Base-by-base conservation (phyloP, 2,329 filamentous ascomycete species). In the Diaporthe longicolla region DNA sequence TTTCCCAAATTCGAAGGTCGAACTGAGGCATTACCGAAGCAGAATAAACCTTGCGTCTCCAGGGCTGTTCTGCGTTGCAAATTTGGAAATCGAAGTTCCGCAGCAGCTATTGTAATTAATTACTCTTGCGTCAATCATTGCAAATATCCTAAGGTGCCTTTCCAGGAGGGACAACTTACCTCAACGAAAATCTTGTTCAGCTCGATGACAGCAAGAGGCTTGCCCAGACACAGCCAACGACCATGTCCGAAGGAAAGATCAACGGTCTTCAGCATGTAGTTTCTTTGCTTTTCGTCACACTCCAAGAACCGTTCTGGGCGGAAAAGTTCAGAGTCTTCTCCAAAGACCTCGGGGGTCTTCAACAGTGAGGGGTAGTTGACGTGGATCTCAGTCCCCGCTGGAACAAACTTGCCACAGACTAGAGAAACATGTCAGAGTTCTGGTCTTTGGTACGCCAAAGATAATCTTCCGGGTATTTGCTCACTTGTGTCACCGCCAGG, bases 251-350 rank as follows among this genome's bases (percentile, higher is more conserved):
- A 86, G 7, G 82, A 77, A 40, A 83, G 76, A 57, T 85, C 84
- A 13, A 82, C 71, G 0, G 79, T 81, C 35, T 78, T 77, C 59
- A 81, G 77, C 76, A 82, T 82, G 9, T 77, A 76, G n/a, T 73
- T 75, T 55, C 78, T 77, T 40, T 80, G 77, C 3, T 79, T 78
- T 0, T 72, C 72, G 3, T 81, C 79, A 1, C 77, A 79, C 65
- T 83, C 79, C 26, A 87, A 72, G 82, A 85, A 87, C 40, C 86
- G 78, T 45, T 84, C 84, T 0, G 85, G 85, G 6, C 82, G 79
- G 76, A 83, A 87, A 0, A 81, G 65, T 29, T 81, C 76, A 3
- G 81, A 79, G 73, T 85, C 82, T 3, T 73, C 61, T 8, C 83
- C 82, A 59, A 80, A 80, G 19, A 81, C 73, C 3, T 76, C 58